Base-by-base conservation (phyloP, 139 green algal species). In the Picochlorum sp. region DNA sequence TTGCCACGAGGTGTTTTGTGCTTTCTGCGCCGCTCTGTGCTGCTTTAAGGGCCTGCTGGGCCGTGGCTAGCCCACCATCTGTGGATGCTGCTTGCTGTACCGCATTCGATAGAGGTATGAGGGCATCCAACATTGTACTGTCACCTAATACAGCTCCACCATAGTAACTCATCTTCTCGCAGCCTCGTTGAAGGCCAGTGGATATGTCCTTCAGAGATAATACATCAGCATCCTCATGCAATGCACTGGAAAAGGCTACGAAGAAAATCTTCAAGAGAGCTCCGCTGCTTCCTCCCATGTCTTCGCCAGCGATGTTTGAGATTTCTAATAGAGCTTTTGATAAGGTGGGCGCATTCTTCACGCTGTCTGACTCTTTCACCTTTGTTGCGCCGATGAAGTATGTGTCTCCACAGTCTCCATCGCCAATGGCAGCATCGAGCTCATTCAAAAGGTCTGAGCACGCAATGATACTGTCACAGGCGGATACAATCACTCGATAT, bases 321-420 rank as follows among this genome's bases (percentile, higher is more conserved):
- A 90, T 21, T 45, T 66, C 58, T 10, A 46, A 32, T 9, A 59
- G 16, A 7, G 69, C 32, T n/a, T 18, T 64, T 10, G 34, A 54
- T 20, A 74, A 57, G 38, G 68, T 44, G 49, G 59, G 65, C 28
- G 80, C 56, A 1, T 65, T 58, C 20, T 45, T n/a, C 13, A 32
- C 21, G 75, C 61, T 14, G 41, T 83, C 56, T 18, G 68, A 73
- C 1, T 26, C 23, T 44, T 77, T 62, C 10, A 91, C 58, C 3
- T 76, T 79, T 9, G 76, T 41, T 0, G 80, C 85, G 3, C 80
- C 89, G 2, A 59, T 62, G 6, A 56, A 59, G 18, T 93, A 26
- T 2, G 88, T 95, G 4, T 64, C 61, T 13, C 87, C 90, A 62
- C 90, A 95, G 77, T 95, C 88, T 28, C 89, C 89, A 68, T 96